Percentiles rank a stretch among this genome's conserved stretches.
Evolutionary conservation across 2,329 filamentous ascomycete genomes (phyloP).

Genomic region (Berkeleyomyces basicola): DNA sequence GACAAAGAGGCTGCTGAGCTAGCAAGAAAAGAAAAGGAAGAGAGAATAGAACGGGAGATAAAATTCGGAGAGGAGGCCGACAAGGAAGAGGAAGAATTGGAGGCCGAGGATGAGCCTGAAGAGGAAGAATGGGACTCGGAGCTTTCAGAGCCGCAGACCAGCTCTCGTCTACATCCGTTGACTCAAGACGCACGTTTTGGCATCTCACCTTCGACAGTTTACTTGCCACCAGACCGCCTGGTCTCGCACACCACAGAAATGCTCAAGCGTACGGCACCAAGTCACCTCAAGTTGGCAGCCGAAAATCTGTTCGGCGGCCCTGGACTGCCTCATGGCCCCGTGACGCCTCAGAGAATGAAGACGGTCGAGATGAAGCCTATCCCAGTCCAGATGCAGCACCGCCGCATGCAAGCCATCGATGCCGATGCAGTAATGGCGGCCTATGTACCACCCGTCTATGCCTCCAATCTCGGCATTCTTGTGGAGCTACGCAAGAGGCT

Average conservation of each 20-base stretch:
- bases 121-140: constrained; percentile 23
- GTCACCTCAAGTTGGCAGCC: constrained; percentile 58
- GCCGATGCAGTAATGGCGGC: constrained; percentile 56
- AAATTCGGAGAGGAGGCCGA: constrained; percentile 16
- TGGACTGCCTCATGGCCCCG: constrained; percentile 59
- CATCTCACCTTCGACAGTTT: constrained; percentile 55
- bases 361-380: constrained; percentile 47
- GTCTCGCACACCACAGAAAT: constrained; percentile 53
- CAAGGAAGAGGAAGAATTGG: constrained; percentile 24
- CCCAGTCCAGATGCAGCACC: constrained; percentile 44
- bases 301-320: constrained; percentile 60
- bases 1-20: constrained; percentile 21
- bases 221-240: constrained; percentile 54
- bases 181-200: constrained; percentile 60
- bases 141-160: constrained; percentile 16
- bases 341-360: constrained; percentile 44
- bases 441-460: constrained; percentile 54
- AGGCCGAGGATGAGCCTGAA: constrained; percentile 19
- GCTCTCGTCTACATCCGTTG: constrained; percentile 49
- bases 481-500: constrained; percentile 60
- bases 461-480: constrained; percentile 47
- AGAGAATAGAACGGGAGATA: constrained; percentile 5
- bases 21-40: constrained; percentile 20
- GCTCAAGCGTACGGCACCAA: constrained; percentile 49
- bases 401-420: constrained; percentile 57